phyloP scores from a whole-genome alignment of 768 basidiomycete genomes.

The Boletus reticuloceps region DNA sequence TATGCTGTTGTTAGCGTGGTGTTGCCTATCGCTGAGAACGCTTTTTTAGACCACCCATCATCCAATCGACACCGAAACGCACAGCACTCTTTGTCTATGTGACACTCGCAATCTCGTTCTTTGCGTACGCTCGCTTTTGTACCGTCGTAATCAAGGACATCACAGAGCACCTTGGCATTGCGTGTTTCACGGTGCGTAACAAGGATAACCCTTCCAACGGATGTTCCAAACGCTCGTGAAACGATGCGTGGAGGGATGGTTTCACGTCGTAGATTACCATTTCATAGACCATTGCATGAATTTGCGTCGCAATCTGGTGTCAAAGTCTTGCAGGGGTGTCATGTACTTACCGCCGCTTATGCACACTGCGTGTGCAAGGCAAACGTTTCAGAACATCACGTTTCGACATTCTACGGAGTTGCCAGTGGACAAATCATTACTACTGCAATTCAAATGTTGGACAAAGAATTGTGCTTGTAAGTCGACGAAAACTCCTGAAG shows the following conservation, averaged over 20 bases:
- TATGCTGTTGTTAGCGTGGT: slow-evolving; percentile 34
- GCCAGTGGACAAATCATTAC: no score
- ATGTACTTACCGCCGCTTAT: no score
- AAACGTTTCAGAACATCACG: no score
- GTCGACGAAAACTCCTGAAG: no score
- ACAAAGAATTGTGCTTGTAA: no score
- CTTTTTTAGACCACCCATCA: slow-evolving; percentile 59
- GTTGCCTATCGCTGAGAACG: neutral
- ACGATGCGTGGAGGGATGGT: neutral
- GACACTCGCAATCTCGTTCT: slow-evolving; percentile 64
- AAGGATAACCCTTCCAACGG: slow-evolving; percentile 49
- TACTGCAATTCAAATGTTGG: no score
- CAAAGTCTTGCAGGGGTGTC: no score
- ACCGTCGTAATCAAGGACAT: slow-evolving; percentile 83
- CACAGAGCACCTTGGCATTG: slow-evolving; percentile 89
- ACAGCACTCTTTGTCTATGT: slow-evolving; percentile 71
- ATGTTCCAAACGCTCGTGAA: slow-evolving; percentile 20
- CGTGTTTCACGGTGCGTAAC: slow-evolving; percentile 90
- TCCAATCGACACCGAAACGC: slow-evolving; percentile 63
- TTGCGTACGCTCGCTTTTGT: slow-evolving; percentile 76
- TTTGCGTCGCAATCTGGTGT: no score
- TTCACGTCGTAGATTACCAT: neutral
- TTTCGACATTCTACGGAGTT: no score
- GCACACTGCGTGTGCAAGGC: no score
- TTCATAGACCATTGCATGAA: neutral